Base-by-base conservation (phyloP, 2,329 filamentous ascomycete genomes). In the Diaporthe destruens region DNA sequence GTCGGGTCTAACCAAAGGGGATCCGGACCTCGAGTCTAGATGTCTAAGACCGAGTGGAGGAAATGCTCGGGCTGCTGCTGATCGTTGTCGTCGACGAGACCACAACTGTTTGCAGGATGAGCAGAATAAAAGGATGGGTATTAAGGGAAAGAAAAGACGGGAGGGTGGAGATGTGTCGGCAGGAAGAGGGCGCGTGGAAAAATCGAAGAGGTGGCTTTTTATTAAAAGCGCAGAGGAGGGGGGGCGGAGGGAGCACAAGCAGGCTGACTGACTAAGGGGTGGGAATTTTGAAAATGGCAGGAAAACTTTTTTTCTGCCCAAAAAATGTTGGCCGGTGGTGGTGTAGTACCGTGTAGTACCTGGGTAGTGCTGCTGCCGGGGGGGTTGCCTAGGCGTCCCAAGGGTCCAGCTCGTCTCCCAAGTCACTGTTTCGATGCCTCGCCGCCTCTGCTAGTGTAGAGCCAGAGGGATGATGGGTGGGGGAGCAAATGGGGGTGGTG, bases 1-100 rank as follows among this genome's bases (percentile, higher is more conserved):
- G 51, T 69, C 81, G 75, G 47, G 42, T 59, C 67, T 70, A 61
- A 70, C 55, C 55, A 76, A 77, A 76, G 73, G 75, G 75, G 77
- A 75, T 71, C 76, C 77, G 76, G 77, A 34, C 32, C 61, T 66
- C 61, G 55, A 69, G 71, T 72, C 71, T 68, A 56, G 44, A 69
- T 70, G 34, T 61, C 14, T 23, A 69, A 72, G 78, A 81, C 79
- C 77, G 78, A 78, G 75, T 81, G 81, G 82, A 81, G 32, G 71
- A 57, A 44, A 53, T 70, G 68, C 68, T 61, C 65, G 39, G 39
- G 57, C 57, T 44, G 68, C 68, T 70, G 68, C 68, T 70, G 68
- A 54, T 70, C 47, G 68, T 61, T 61, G 44, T 59, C 55, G 84
- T 81, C 84, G 78, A 80, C 80, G 20, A 36, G 61, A 66, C 61